Evolutionary conservation across 2,329 filamentous ascomycete genomes (phyloP).

Genomic region (Lecanicillium sp.): DNA sequence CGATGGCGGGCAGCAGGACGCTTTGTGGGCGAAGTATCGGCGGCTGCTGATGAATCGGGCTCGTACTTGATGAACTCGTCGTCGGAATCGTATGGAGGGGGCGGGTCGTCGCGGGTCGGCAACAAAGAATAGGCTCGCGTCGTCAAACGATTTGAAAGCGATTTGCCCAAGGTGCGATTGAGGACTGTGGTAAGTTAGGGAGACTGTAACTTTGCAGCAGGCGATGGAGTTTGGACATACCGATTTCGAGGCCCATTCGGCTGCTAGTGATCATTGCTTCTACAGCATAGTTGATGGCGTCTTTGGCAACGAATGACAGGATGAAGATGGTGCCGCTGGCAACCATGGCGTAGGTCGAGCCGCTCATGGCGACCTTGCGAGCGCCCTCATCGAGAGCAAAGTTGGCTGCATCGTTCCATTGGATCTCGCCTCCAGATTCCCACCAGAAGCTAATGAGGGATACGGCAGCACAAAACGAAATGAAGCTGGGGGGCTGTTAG

Average conservation of each 20-base stretch:
- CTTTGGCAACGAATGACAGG: slow-evolving; percentile 16
- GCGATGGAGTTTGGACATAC: too few species aligned
- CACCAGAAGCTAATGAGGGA: slow-evolving; percentile 23
- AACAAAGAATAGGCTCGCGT: too few species aligned
- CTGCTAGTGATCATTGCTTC: slow-evolving; percentile 6
- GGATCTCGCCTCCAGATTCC: slow-evolving; percentile 22
- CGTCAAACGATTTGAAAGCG: too few species aligned
- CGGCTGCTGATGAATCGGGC: slow-evolving; percentile 10
- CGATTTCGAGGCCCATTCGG: too few species aligned
- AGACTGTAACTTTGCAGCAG: too few species aligned
- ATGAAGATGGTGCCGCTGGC: slow-evolving; percentile 15
- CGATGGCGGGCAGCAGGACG: slow-evolving; percentile 1
- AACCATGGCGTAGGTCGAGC: slow-evolving; percentile 15
- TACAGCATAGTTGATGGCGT: slow-evolving; percentile 15
- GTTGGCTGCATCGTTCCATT: slow-evolving; percentile 22
- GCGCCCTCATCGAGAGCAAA: slow-evolving; percentile 22
- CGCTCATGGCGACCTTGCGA: slow-evolving; percentile 22
- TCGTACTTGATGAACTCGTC: too few species aligned
- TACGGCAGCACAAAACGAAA: slow-evolving; percentile 19
- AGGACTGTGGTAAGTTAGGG: too few species aligned
- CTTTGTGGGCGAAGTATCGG: not conserved
- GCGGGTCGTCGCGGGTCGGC: too few species aligned
- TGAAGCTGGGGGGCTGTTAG: slow-evolving; percentile 17
- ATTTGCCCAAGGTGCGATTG: too few species aligned
- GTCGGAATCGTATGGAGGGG: too few species aligned